Base-by-base conservation (phyloP, 805 yeast species). In the Tetrapisispora iriomotensis region DNA sequence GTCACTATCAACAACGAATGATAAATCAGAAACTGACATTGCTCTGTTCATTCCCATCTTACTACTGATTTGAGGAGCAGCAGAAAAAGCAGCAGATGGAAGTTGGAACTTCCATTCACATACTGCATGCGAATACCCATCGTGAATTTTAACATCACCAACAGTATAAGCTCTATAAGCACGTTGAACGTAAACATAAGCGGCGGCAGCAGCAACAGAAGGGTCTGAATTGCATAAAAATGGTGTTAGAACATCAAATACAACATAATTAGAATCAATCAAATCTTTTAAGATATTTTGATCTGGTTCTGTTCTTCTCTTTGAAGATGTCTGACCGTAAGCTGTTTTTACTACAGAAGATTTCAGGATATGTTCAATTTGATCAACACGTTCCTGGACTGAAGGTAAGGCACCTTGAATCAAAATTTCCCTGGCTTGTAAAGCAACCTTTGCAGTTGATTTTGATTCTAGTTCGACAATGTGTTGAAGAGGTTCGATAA, bases 351-450 rank as follows among this genome's bases (percentile, higher is more conserved):
- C 83, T 36, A 92, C 97, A 27, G 96, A 79, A 8, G 94, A 77
- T 62, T 86, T 79, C 64, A 92, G 73, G 53, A 92, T 92, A 62
- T 90, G 96, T 68, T 94, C 97, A 58, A 92, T 74, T 68, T 94
- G 98, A 62, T 90, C 96, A 24, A 95, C 81, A 68, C 97, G 79
- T 66, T 92, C 99, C 63, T 84, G 79, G 46, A 87, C 80, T 3
- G 97, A 87, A 28, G 99, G 99, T 66, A 92, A 72, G 23, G 97
- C 86, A 61, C 96, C 92, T 70, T 88, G 95, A 54, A 92, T 92
- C 54, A 92, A 74, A 44, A 94, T 82, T 66, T 94, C 99, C 60
- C 97, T 79, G 1, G 97, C 96, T 64, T 85, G 87, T 57, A 92
- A 70, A 21, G 95, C 85, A 37, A 90, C 96, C 70, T 88, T 90